Evolutionary conservation across 441 rosid genomes (phyloP), one percentile per base, ranked within the genome.

Genomic region (Aleurites moluccanus): DNA sequence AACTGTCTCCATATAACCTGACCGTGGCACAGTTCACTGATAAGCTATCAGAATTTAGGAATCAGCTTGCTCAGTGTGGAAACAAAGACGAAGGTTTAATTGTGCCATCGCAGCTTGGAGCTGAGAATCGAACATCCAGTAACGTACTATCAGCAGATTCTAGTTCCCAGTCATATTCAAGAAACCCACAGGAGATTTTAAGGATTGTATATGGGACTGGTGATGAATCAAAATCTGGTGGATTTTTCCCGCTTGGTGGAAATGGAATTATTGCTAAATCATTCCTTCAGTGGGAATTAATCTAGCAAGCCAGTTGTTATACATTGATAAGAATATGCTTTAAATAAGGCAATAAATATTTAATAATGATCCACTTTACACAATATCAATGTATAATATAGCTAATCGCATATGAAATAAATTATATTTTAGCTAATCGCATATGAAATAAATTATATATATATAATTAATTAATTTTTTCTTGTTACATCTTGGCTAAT

Each of bases 81-180:
- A 72, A 78, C 76, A 88, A 84, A 78, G 91, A 86, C 6, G 88
- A 88, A 76, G 88, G 89, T 60, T 40, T 87, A 1, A 25, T 75
- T 0, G 87, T 85, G 49, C 84, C 85, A 1, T 1, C 0, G 33
- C 27, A 71, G 21, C 85, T 84, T 0, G 86, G 89, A 2, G 88
- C 86, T 0, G 88, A 84, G 77, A 80, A 79, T 11, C 52, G 52
- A 20, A 85, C 81, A 2, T 25, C 67, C 0, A 84, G 80, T 45
- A 87, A 85, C 21, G 30, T 87, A 53, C 40, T 85, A 1, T 85
- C 87, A 1, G 87, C 85, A 0, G 70, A 80, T 64, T 0, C 13
- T 10, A 3, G 74, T 64, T 87, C 90, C 0, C 11, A 75, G 16
- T 75, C 87, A 0, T 87, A 85, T 35, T 45, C 83, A 0, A 68